Percentiles rank a stretch among this genome's conserved stretches.
These are phyloP conservation scores for Neurospora africana DNA, from an alignment of 495 filamentous ascomycete genomes.

Conservation along the genomic window DNA sequence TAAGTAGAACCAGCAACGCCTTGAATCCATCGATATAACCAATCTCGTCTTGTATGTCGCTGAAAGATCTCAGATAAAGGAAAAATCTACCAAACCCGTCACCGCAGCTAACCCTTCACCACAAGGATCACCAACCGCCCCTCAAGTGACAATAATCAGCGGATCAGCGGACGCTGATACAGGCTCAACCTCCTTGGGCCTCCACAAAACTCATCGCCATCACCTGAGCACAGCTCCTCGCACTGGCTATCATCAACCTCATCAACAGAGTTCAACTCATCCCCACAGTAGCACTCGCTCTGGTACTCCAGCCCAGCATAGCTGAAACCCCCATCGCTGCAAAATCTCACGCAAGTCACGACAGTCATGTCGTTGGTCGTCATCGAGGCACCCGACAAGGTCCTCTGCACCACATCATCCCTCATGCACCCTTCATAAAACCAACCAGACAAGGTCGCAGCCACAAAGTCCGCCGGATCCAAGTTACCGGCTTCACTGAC, in stretches of 20 bases:
- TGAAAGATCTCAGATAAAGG: background rate
- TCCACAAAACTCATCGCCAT: background rate
- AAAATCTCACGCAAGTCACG: conserved; percentile 13
- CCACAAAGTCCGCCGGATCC: background rate
- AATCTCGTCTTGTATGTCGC: background rate
- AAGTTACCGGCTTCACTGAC: background rate
- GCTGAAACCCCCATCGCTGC: background rate
- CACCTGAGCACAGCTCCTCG: background rate
- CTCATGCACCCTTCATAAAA: background rate
- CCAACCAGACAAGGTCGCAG: background rate
- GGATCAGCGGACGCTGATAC: background rate
- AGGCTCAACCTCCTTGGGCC: background rate
- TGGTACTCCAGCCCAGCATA: conserved; percentile 8
- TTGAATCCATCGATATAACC: background rate
- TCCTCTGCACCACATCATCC: conserved; percentile 3
- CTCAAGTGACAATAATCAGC: background rate
- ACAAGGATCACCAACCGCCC: background rate
- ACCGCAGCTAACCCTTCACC: background rate
- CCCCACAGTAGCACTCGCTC: conserved; percentile 2
- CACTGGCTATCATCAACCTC: background rate
- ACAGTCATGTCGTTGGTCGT: conserved; percentile 11
- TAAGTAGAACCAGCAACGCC: background rate
- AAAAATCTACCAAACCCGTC: background rate
- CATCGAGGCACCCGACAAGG: conserved; percentile 1
- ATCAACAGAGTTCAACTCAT: background rate